Base-by-base conservation (phyloP, 228 moss, liverwort and hornwort species). In the Sphagnum magellanicum region DNA sequence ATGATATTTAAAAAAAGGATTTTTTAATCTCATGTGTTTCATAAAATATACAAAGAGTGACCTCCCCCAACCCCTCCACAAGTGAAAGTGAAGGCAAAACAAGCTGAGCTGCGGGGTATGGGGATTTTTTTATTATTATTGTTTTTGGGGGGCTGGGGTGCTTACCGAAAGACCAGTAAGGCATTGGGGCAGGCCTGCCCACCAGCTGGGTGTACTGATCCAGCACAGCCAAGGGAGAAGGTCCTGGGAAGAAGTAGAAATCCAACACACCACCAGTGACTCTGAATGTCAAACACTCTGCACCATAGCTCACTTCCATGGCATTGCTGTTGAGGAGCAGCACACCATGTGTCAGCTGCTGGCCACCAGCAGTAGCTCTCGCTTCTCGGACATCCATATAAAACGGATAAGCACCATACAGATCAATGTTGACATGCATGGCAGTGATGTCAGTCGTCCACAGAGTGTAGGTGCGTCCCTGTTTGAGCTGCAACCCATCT, bases 221-320 rank as follows among this genome's bases (percentile, higher is more conserved):
- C 50, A 83, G 65, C 4, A 92, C 91, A 4, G 70, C 71, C 55
- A 82, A 52, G 10, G 91, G 90, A 16, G 71, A 67, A 0, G 94
- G 83, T 12, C 94, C 94, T 0, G 88, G 81, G 67, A 95, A 91
- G 78, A 95, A 95, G 65, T 88, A 95, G 63, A 91, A 85, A 65
- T 95, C 94, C 10, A 95, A 66, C 10, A 91, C 64, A 2, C 94
- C 94, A 0, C 94, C 94, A 14, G 90, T 81, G 6, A 83, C 74
- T 8, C 78, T 81, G 68, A 70, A 91, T 10, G 94, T 90, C 49
- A 94, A 71, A 47, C 69, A 74, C 46, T 70, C 72, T 4, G 73
- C 52, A 50, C 15, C 61, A 55, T 91, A 91, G 51, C 53, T 70
- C 14, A 87, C 77, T 49, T 94, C 94, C 88, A 94, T 91, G 66